These are phyloP conservation scores for Hebeloma cylindrosporum DNA, from an alignment of 768 basidiomycete species.

Conservation along the genomic window DNA sequence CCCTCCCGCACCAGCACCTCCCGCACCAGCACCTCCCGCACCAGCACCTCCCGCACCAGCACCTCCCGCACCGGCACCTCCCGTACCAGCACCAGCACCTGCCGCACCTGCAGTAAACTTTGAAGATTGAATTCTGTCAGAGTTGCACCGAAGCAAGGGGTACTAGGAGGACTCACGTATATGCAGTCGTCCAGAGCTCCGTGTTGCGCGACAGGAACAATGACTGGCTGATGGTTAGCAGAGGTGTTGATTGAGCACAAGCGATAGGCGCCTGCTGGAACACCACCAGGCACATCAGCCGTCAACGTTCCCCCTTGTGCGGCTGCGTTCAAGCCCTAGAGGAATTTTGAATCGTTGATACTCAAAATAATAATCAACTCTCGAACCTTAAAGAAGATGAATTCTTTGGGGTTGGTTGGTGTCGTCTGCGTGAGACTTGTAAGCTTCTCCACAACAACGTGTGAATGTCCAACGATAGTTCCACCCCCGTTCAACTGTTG, in stretches of 20 bases:
- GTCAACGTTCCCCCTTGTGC: conserved; percentile 49
- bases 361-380: background rate
- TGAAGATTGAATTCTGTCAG: background rate
- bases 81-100: conserved; percentile 12
- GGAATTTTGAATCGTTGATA: conserved; percentile 37
- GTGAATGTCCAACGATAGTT: conserved; percentile 44
- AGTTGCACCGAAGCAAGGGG: conserved; percentile 7
- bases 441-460: conserved; percentile 54
- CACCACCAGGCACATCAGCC: conserved; percentile 51
- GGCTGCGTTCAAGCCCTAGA: conserved; percentile 46
- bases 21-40: conserved; percentile 8
- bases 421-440: conserved; percentile 42
- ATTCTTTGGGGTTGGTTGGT: conserved; percentile 48
- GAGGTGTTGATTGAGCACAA: conserved; percentile 57
- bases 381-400: conserved; percentile 54
- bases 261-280: conserved; percentile 59
- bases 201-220: conserved; percentile 61
- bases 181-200: conserved; percentile 58
- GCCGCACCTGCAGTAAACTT: conserved; percentile 15
- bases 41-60: conserved; percentile 12
- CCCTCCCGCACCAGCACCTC: conserved; percentile 1
- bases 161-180: conserved; percentile 50
- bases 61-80: conserved; percentile 12
- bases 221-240: conserved; percentile 57
- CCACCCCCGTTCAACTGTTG: conserved; percentile 43